Base-by-base conservation (phyloP, 352 stramenopile species). In the Phytophthora rubi region DNA sequence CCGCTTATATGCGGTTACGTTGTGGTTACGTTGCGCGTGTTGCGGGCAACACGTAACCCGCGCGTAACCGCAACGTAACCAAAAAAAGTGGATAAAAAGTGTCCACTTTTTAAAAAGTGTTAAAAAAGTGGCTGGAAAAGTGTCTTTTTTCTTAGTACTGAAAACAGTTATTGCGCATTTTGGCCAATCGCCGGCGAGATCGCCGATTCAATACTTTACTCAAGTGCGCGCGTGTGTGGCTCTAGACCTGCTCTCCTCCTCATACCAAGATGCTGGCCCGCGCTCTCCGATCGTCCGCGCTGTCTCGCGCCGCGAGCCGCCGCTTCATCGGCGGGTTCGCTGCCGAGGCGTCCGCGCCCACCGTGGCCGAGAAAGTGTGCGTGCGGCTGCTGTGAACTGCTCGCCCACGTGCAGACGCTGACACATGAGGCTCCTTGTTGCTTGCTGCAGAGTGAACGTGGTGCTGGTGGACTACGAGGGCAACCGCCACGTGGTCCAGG, bases 401-500 rank as follows among this genome's bases (percentile, higher is more conserved):
- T 26, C 23, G 23, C 23, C 23, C 23, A 26, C 23, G 23, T 26
- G 23, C 23, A 26, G 23, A 26, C 23, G 23, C 33, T 12, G 53
- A 68, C 18, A 21, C 18, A 21, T 21, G 18, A 21, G 18, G 18
- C 18, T 21, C 18, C 18, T 21, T 21, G 18, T 21, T 21, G 30
- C 35, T 52, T 26, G 60, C 32, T 59, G 30, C 69, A 95, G 88
- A 15, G 88, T 95, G 47, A 94, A 91, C 65, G 87, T 97, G 30
- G 81, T 88, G 65, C 85, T 97, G 5, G 80, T 97, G 57, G 88
- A 97, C 82, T 97, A 84, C 61, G 87, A 95, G 59, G 89, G 89
- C 75, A 92, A 95, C 75, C 89, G 89, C 71, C 89, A 97, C 79
- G 78, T 92, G 53, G 71, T 96, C 32, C 78, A 92, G 73, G 89